A percentile compares a stretch with the other conserved stretches of the same genome.
Evolutionary conservation across 305 asterid genomes (phyloP).

Genomic region (Fraxinus greggii): DNA sequence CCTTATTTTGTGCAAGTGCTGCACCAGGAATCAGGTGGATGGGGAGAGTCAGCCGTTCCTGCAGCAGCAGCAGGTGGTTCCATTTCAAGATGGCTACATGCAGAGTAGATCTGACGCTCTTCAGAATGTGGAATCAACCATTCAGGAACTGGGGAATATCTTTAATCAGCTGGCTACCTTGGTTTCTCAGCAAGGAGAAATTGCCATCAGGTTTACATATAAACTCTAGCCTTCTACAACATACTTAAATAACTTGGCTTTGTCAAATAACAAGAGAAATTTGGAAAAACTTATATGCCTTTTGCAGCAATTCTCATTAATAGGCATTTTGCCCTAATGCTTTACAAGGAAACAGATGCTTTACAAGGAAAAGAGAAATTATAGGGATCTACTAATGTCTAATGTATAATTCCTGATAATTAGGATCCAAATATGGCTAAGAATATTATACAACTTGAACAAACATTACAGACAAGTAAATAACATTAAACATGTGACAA

Average conservation of each 20-base stretch:
- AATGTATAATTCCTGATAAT: background rate
- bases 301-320: background rate
- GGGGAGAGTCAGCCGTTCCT: conserved; percentile 82
- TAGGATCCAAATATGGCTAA: background rate
- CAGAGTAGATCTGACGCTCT: conserved; percentile 97
- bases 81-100: conserved; percentile 90
- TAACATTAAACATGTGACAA: background rate
- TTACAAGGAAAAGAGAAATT: background rate
- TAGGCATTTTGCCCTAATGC: background rate
- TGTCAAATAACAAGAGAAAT: background rate
- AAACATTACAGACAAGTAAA: background rate
- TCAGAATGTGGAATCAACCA: conserved; percentile 86
- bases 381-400: background rate
- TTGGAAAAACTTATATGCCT: background rate
- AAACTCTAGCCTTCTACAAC: conserved; percentile 8
- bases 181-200: conserved; percentile 97
- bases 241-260: background rate
- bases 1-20: conserved; percentile 11
- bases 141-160: conserved; percentile 85
- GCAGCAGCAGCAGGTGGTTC: conserved; percentile 78
- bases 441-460: background rate
- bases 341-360: too few species aligned
- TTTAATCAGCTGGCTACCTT: conserved; percentile 90
- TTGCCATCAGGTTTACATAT: conserved; percentile 71
- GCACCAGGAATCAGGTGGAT: conserved; percentile 60